phyloP scores from a whole-genome alignment of 2,329 filamentous ascomycete species.

The Fusarium solani-melongenae region DNA sequence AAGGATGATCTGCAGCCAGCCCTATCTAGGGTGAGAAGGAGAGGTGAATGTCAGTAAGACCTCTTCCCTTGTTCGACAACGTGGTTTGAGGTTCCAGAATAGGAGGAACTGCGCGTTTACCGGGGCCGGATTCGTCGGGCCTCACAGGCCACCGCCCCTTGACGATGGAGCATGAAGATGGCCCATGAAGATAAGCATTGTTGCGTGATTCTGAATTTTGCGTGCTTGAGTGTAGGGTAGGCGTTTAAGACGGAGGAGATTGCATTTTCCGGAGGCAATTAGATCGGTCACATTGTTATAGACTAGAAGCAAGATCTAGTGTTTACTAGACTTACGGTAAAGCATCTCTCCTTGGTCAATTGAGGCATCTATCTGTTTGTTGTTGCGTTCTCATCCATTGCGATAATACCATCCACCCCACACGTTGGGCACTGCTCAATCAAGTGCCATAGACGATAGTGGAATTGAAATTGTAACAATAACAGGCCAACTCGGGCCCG shows the following conservation, averaged over 20 bases:
- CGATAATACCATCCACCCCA: background rate
- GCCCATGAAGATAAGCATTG: constrained; percentile 5
- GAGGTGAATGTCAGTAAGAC: background rate
- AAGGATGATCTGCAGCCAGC: constrained; percentile 7
- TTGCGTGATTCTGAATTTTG: constrained; percentile 2
- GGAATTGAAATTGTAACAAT: background rate
- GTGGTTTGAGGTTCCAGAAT: background rate
- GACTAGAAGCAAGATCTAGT: background rate
- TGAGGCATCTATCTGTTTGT: background rate
- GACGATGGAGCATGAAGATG: background rate
- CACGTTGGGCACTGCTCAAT: background rate
- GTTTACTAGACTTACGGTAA: background rate
- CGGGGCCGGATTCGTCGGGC: background rate
- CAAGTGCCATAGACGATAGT: background rate
- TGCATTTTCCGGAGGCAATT: background rate
- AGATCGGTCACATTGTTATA: background rate
- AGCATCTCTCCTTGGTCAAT: background rate
- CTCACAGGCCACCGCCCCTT: background rate
- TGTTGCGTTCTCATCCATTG: background rate
- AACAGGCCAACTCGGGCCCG: background rate
- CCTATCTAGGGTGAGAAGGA: background rate
- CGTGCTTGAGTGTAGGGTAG: constrained; percentile 2
- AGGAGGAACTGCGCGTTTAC: background rate
- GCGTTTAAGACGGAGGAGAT: background rate
- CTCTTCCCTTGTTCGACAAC: background rate